Percentiles rank a stretch among this genome's conserved stretches.
Conservation (phyloP, 768 basidiomycete genomes). For the Podaxis mareebaensis region DNA sequence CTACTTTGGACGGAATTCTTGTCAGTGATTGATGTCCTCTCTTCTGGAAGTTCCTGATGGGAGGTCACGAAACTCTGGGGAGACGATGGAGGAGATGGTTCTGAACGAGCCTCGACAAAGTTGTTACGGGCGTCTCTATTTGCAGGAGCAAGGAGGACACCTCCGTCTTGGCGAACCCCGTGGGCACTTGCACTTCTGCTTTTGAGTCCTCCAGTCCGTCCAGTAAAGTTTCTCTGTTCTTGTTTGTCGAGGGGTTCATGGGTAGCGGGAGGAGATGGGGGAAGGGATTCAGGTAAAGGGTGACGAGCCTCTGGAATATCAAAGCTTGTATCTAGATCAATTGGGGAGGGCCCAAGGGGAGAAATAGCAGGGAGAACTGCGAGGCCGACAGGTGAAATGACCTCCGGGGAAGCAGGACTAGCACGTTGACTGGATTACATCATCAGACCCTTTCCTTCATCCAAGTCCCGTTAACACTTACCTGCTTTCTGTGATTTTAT, state of each 20-base stretch:
- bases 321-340: slow-evolving; percentile 26
- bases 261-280: slow-evolving; percentile 8
- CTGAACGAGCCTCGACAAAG: slow-evolving; percentile 8
- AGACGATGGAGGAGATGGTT: slow-evolving; percentile 22
- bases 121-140: slow-evolving; percentile 16
- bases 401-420: slow-evolving; percentile 31
- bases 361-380: slow-evolving; percentile 33
- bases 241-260: neutral
- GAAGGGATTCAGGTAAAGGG: slow-evolving; percentile 32
- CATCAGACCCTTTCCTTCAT: neutral
- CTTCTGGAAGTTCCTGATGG: slow-evolving; percentile 24
- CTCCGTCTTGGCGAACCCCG: neutral
- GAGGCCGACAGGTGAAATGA: slow-evolving; percentile 36
- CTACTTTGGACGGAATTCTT: neutral
- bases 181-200: neutral
- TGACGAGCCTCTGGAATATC: slow-evolving; percentile 31
- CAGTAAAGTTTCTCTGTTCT: neutral
- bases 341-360: slow-evolving; percentile 32
- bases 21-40: neutral
- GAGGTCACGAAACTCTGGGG: slow-evolving; percentile 29
- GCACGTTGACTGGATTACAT: slow-evolving; percentile 20
- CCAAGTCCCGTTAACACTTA: neutral
- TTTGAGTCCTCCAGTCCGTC: neutral
- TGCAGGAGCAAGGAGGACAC: slow-evolving; percentile 19
- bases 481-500: slow-evolving; percentile 28